Evolutionary conservation across 768 basidiomycete species (phyloP), one percentile per base, ranked within the genome.

Genomic region (Mycena vitilis): DNA sequence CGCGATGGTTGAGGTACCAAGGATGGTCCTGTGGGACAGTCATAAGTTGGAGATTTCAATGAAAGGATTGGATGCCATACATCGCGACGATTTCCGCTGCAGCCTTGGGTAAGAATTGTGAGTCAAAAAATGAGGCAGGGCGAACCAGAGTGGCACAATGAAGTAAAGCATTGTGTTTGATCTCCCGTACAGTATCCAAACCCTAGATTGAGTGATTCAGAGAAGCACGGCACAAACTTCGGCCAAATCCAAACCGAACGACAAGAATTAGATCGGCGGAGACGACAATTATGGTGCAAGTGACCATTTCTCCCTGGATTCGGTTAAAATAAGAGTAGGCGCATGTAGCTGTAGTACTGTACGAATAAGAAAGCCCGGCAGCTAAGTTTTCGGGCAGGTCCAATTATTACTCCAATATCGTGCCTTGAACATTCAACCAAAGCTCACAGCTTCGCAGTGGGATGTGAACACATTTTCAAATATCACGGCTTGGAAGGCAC

Each of bases 131-230:
- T 3, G 30, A 30, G 30, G 30, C 5, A 30, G 30, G 30, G 30
- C 53, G 1, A 7, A 67, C 66, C 60, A 15, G 37, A 67, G 54
- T 23, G 59, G 53, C 2, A 62, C 30, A 25, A 67, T 37, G 22
- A 67, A 36, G 15, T 67, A 67, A 40, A 62, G 55, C 15, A 67
- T 9, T 22, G 13, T 57, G 12, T 36, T 40, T 9, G 66, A 56
- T 51, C 60, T 55, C 8, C 54, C 53, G n/a, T 62, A 67, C 25
- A 67, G 37, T 5, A 62, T 67, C 66, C 66, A 67, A 18, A 67
- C 66, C 4, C 66, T 67, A 13, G 0, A 22, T 22, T 10, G 2
- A 53, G 15, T 40, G 7, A 15, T 13, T 16, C 8, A 53, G 6
- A 37, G 34, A 4, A 13, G 38, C 10, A 25, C 23, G 12, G 30